Conservation (phyloP, 2,329 filamentous ascomycete genomes). For the Zymoseptoria passerinii region DNA sequence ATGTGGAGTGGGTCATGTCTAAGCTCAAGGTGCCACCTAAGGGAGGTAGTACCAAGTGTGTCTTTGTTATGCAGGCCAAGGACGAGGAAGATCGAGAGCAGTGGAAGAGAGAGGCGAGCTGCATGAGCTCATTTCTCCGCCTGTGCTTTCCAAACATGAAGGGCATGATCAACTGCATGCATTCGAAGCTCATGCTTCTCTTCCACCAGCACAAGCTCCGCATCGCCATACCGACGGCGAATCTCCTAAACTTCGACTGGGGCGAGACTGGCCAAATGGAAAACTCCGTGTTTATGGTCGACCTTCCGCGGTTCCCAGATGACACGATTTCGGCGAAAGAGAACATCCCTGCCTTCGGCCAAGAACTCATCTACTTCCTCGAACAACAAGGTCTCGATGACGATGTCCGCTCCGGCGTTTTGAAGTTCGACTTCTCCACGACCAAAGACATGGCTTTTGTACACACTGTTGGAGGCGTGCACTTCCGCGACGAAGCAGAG, state of each 20-base stretch:
- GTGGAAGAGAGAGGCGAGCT: constrained; percentile 23
- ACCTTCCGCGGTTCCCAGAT: constrained; percentile 57
- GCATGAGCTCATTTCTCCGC: constrained; percentile 41
- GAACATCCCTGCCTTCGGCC: constrained; percentile 46
- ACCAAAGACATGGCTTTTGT: constrained; percentile 71
- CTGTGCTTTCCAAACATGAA: constrained; percentile 77
- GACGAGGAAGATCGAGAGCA: constrained; percentile 33
- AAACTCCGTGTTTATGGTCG: constrained; percentile 86
- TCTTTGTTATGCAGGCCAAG: constrained; percentile 53
- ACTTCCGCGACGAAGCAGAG: constrained; percentile 30
- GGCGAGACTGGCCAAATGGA: constrained; percentile 78
- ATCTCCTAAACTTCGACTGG: constrained; percentile 82
- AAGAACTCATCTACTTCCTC: constrained; percentile 64
- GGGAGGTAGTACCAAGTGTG: constrained; percentile 42
- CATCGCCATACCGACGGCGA: constrained; percentile 79
- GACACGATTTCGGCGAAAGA: constrained; percentile 21
- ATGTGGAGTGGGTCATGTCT: constrained; percentile 65
- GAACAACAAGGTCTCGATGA: constrained; percentile 56
- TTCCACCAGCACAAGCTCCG: constrained; percentile 66
- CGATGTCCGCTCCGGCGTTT: constrained; percentile 58
- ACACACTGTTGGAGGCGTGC: constrained; percentile 55
- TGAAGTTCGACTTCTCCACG: constrained; percentile 71
- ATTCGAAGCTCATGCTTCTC: constrained; percentile 89
- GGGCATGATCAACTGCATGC: constrained; percentile 66
- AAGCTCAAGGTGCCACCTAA: constrained; percentile 53